These are phyloP conservation scores for Mortierella alpina DNA, from an alignment of 192 early-diverging fungal species.

Conservation along the genomic window DNA sequence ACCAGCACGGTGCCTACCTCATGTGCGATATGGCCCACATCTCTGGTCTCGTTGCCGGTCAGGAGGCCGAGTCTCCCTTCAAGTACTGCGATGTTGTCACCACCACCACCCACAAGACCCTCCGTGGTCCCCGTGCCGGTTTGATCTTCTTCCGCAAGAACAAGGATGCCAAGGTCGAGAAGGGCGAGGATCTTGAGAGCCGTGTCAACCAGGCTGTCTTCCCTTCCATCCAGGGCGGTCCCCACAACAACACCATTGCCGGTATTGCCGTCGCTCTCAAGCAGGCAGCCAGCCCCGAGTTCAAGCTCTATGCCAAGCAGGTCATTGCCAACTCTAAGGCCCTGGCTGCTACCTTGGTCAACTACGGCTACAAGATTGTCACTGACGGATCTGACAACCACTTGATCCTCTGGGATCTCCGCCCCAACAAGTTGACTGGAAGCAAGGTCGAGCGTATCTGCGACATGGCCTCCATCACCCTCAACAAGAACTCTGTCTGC, in stretches of 20 bases:
- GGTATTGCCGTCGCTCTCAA: conserved; percentile 97
- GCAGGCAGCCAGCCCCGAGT: conserved; percentile 95
- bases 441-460: conserved; percentile 99
- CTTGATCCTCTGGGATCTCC: conserved; percentile 97
- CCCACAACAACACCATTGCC: conserved; percentile 99
- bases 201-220: conserved; percentile 99
- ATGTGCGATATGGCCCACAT: conserved; percentile 99
- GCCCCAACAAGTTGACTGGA: conserved; percentile 91
- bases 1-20: conserved; percentile 95
- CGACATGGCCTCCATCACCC: conserved; percentile 95
- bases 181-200: conserved; percentile 91
- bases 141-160: conserved; percentile 97
- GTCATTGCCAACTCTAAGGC: conserved; percentile 94
- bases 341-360: conserved; percentile 80
- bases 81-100: conserved; percentile 99
- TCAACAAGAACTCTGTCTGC: conserved; percentile 99
- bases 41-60: conserved; percentile 91
- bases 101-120: conserved; percentile 99
- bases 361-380: conserved; percentile 92
- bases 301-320: conserved; percentile 94
- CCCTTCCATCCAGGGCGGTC: conserved; percentile 99
- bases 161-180: conserved; percentile 64
- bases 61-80: conserved; percentile 94
- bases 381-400: conserved; percentile 99
- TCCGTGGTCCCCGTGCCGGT: conserved; percentile 99